Evolutionary conservation across 1,139 yeast species (phyloP).

Genomic region (Pneumocystis sp.): DNA sequence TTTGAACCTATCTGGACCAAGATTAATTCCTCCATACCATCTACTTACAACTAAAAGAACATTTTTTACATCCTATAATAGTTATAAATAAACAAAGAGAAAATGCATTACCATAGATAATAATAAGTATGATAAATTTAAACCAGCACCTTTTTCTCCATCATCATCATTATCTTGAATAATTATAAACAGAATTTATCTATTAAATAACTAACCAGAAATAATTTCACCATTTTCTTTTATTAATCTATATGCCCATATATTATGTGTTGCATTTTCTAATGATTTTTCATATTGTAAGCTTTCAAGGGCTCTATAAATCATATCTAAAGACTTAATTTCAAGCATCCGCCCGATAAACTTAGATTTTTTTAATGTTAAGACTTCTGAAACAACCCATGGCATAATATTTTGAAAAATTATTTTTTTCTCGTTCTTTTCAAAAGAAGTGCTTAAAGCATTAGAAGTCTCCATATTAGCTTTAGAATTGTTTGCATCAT

Average conservation of each 20-base stretch:
- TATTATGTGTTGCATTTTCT: conserved; percentile 58
- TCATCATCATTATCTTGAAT: conserved; percentile 79
- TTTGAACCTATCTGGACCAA: conserved; percentile 87
- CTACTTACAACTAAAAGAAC: conserved; percentile 76
- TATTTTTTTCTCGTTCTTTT: not conserved
- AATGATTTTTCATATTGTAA: conserved; percentile 43
- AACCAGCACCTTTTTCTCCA: conserved; percentile 93
- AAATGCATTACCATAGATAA: conserved; percentile 19
- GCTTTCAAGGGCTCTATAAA: conserved; percentile 35
- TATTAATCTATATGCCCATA: conserved; percentile 71
- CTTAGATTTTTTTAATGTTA: conserved; percentile 70
- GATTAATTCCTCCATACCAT: conserved; percentile 86
- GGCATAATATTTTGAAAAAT: not conserved
- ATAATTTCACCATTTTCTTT: conserved; percentile 32
- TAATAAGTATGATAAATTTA: conserved; percentile 27
- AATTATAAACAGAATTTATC: not conserved
- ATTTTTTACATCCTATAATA: conserved; percentile 52
- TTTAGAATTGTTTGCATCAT: not conserved
- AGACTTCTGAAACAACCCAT: conserved; percentile 66
- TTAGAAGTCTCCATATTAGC: not conserved
- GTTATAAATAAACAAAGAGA: not conserved
- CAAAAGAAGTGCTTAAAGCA: not conserved
- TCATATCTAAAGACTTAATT: conserved; percentile 52
- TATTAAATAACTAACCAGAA: not conserved
- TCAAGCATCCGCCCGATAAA: conserved; percentile 62